phyloP scores from a whole-genome alignment of 2,329 filamentous ascomycete species.

The Diatrype stigma region DNA sequence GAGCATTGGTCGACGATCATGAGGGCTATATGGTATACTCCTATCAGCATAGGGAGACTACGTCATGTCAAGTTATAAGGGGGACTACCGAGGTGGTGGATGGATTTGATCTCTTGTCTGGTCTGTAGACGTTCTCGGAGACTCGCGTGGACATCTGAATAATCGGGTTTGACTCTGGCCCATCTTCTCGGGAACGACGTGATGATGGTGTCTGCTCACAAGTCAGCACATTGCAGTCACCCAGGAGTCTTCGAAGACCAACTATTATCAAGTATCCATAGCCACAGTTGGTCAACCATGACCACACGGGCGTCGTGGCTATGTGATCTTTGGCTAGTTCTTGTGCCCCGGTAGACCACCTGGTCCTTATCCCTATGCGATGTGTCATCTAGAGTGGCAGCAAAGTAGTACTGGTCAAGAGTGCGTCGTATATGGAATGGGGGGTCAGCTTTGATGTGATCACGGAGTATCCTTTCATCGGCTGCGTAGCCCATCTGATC shows the following conservation, averaged over 20 bases:
- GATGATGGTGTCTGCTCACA: conserved; percentile 30
- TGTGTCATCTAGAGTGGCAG: conserved; percentile 23
- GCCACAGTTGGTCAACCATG: conserved; percentile 16
- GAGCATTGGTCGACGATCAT: conserved; percentile 34
- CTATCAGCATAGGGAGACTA: not conserved
- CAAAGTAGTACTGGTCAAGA: conserved; percentile 26
- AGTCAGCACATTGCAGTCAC: not conserved
- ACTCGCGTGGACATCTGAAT: conserved; percentile 31
- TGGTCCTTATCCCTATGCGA: conserved; percentile 17
- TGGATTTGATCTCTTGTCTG: conserved; percentile 18
- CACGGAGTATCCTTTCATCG: conserved; percentile 30
- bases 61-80: not conserved
- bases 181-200: conserved; percentile 35
- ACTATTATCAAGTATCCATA: conserved; percentile 14
- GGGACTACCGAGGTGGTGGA: conserved; percentile 19
- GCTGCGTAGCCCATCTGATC: conserved; percentile 33
- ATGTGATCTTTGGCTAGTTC: not conserved
- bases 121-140: conserved; percentile 23
- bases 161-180: conserved; percentile 33
- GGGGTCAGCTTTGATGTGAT: conserved; percentile 23
- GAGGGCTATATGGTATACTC: conserved; percentile 15
- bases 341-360: conserved; percentile 14
- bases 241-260: too few species aligned
- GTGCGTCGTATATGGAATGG: conserved; percentile 24
- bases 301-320: conserved; percentile 4